phyloP scores from a whole-genome alignment of 495 filamentous ascomycete species.

The Astrothelium subdiscretum region DNA sequence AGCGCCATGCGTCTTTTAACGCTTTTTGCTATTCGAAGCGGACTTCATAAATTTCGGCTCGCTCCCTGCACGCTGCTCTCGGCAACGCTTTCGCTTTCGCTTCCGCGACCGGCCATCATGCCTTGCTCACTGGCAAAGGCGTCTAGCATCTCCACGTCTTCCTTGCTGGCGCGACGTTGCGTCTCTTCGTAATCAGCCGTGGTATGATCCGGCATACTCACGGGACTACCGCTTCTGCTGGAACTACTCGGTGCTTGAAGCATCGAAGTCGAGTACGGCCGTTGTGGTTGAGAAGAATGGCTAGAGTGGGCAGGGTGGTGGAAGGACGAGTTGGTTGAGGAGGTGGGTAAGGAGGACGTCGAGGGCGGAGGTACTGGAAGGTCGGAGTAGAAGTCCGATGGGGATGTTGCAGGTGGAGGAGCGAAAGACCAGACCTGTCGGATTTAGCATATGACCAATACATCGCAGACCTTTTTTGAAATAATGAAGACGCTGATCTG shows the following conservation, averaged over 20 bases:
- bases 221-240: not conserved
- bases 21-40: too few species aligned
- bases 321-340: not conserved
- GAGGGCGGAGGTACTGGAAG: not conserved
- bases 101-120: not conserved
- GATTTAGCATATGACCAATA: too few species aligned
- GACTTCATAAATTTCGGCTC: not conserved
- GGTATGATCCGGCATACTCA: slow-evolving; percentile 4
- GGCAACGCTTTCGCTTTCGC: not conserved
- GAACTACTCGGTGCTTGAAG: not conserved
- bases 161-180: not conserved
- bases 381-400: slow-evolving; percentile 23
- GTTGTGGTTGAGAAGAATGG: not conserved
- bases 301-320: not conserved
- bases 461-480: too few species aligned
- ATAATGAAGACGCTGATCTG: too few species aligned
- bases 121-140: not conserved
- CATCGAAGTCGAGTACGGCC: not conserved
- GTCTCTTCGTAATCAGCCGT: not conserved
- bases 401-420: slow-evolving; percentile 49
- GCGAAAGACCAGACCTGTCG: slow-evolving; percentile 81
- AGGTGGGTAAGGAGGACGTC: not conserved
- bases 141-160: not conserved
- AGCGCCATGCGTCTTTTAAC: too few species aligned
- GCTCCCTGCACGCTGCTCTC: not conserved